Percentiles rank a stretch among this genome's conserved stretches.
Evolutionary conservation across 2,329 filamentous ascomycete genomes (phyloP).

Genomic region (Pyrenochaeta sp.): DNA sequence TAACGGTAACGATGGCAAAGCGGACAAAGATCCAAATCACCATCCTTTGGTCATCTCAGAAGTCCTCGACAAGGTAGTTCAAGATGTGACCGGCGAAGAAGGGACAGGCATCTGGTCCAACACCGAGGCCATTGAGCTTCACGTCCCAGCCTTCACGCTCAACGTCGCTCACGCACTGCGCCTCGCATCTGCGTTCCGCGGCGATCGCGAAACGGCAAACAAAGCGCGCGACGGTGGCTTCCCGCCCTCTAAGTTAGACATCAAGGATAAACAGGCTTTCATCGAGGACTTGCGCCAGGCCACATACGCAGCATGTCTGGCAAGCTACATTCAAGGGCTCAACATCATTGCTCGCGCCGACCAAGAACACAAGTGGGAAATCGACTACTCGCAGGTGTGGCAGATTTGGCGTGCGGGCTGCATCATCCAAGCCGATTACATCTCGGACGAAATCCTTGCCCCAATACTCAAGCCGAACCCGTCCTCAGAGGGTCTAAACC

Average conservation of each 20-base stretch:
- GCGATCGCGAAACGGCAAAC: conserved; percentile 62
- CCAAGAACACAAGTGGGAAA: conserved; percentile 66
- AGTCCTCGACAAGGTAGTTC: conserved; percentile 75
- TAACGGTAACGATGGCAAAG: conserved; percentile 14
- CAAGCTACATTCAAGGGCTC: conserved; percentile 71
- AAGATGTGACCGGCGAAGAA: conserved; percentile 72
- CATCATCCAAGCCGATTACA: conserved; percentile 74
- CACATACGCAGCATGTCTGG: conserved; percentile 68
- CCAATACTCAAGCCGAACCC: conserved; percentile 50
- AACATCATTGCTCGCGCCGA: conserved; percentile 69
- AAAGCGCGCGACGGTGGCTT: conserved; percentile 56
- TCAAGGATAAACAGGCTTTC: conserved; percentile 53
- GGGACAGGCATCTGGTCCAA: conserved; percentile 74
- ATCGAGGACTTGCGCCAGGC: conserved; percentile 68
- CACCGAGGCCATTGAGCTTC: conserved; percentile 67
- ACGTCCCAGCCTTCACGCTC: conserved; percentile 72
- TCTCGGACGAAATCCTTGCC: conserved; percentile 65
- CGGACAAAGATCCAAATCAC: conserved; percentile 5
- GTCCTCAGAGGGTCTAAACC: conserved; percentile 56
- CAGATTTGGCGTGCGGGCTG: conserved; percentile 75
- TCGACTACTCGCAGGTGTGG: conserved; percentile 61
- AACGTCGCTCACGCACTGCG: conserved; percentile 69
- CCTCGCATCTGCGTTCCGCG: conserved; percentile 68
- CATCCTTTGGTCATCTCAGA: conserved; percentile 64
- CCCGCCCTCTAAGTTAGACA: conserved; percentile 47